phyloP scores from a whole-genome alignment of 108 stramenopile species.

The Skeletonema marinoi region DNA sequence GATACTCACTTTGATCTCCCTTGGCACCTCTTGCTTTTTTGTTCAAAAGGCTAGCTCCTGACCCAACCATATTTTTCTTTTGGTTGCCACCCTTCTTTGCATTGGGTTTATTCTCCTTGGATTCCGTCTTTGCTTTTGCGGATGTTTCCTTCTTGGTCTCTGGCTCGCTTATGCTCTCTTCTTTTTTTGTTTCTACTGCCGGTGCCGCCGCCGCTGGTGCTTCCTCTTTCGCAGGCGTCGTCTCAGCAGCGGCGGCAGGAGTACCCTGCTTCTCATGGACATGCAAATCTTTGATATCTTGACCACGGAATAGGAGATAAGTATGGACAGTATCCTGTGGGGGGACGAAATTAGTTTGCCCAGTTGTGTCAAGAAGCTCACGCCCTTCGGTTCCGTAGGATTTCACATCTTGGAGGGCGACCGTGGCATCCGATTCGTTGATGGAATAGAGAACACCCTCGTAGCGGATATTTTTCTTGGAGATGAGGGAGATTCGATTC shows the following conservation, averaged over 20 bases:
- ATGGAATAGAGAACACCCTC: slow-evolving; percentile 93
- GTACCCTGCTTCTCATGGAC: slow-evolving; percentile 81
- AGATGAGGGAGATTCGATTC: slow-evolving; percentile 91
- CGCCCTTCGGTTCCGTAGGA: slow-evolving; percentile 95
- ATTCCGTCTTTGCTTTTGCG: slow-evolving; percentile 12
- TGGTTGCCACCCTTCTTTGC: slow-evolving; percentile 17
- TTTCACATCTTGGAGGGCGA: slow-evolving; percentile 92
- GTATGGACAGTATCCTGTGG: slow-evolving; percentile 80
- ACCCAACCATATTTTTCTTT: slow-evolving; percentile 60
- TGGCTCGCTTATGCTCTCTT: slow-evolving; percentile 1
- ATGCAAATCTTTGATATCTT: slow-evolving; percentile 96
- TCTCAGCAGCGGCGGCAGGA: slow-evolving; percentile 11
- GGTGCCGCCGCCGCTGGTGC: not conserved
- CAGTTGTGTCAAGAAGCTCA: slow-evolving; percentile 60
- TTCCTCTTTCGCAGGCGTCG: slow-evolving; percentile 3
- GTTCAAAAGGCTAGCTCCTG: slow-evolving; percentile 78
- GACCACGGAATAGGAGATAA: slow-evolving; percentile 90
- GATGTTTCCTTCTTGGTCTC: slow-evolving; percentile 9
- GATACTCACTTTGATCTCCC: slow-evolving; percentile 51
- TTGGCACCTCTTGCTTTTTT: slow-evolving; percentile 69
- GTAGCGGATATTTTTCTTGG: slow-evolving; percentile 97
- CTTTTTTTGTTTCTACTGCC: slow-evolving; percentile 16
- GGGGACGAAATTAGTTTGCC: slow-evolving; percentile 73
- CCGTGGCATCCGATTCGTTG: slow-evolving; percentile 90
- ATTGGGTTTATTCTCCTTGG: slow-evolving; percentile 21